These are phyloP conservation scores for Nicotiana sylvestris DNA, from an alignment of 257 asterid genomes.

Conservation along the genomic window DNA sequence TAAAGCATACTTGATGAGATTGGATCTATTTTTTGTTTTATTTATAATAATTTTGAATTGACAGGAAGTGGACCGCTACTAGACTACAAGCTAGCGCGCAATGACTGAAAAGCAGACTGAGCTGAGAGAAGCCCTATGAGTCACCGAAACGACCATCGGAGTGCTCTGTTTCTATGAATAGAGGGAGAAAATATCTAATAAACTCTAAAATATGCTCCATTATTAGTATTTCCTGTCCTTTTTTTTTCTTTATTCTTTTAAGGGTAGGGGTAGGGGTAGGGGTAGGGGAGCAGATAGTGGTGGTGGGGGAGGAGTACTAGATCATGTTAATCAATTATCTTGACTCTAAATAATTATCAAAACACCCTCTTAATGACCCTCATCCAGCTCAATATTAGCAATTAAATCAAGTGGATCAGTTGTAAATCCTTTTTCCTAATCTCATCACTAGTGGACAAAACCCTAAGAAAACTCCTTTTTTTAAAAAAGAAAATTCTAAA, in stretches of 20 bases:
- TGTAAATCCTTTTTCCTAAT: background rate
- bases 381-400: background rate
- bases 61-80: too few species aligned
- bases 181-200: too few species aligned
- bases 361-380: background rate
- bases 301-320: background rate
- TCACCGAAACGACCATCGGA: accelerated
- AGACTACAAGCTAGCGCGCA: too few species aligned
- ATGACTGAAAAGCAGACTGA: too few species aligned
- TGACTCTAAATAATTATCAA: background rate
- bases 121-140: too few species aligned
- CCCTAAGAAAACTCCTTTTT: background rate
- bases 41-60: too few species aligned
- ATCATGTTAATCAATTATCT: background rate
- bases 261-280: background rate
- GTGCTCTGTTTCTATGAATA: too few species aligned
- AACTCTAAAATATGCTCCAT: background rate
- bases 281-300: background rate
- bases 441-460: background rate
- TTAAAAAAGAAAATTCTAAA: too few species aligned
- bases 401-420: background rate
- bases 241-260: background rate
- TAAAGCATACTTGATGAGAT: too few species aligned
- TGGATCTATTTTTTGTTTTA: too few species aligned
- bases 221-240: background rate